A percentile compares a stretch with the other conserved stretches of the same genome.
Evolutionary conservation across 1,284 basidiomycete genomes (phyloP).

Genomic region (Coniophora puteana): DNA sequence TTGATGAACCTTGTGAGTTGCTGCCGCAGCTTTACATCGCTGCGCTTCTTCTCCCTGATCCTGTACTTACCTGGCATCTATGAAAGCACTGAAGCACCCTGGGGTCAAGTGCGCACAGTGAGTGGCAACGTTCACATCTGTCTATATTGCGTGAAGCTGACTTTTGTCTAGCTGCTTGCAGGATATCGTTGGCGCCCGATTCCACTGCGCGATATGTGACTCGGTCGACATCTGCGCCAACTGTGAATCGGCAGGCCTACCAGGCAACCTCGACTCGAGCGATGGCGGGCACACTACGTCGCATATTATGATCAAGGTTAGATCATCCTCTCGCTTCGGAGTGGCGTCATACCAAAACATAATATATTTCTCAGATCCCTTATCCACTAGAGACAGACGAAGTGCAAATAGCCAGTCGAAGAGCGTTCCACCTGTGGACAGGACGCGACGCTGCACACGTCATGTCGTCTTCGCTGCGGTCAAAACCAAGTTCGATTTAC

Average conservation of each 20-base stretch:
- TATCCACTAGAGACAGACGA: constrained; percentile 72
- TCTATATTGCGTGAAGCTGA: constrained; percentile 1
- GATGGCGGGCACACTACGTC: constrained; percentile 76
- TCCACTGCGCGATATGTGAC: constrained; percentile 87
- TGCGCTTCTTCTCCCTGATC: not conserved
- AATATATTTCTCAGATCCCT: constrained; percentile 60
- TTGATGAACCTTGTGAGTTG: constrained; percentile 61
- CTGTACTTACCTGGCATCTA: constrained; percentile 11
- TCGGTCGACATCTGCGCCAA: constrained; percentile 83
- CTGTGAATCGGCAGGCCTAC: constrained; percentile 82
- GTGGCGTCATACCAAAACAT: not conserved
- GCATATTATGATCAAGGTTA: constrained; percentile 90
- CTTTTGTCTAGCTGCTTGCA: constrained; percentile 68
- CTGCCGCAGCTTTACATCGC: not conserved
- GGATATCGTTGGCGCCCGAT: constrained; percentile 86
- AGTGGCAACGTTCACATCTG: constrained; percentile 27
- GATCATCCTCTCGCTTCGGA: constrained; percentile 7
- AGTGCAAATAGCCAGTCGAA: constrained; percentile 69
- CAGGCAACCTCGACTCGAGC: constrained; percentile 71
- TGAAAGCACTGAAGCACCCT: constrained; percentile 62
- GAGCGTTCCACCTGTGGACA: constrained; percentile 74
- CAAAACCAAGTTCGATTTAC: constrained; percentile 54
- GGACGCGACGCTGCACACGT: constrained; percentile 68
- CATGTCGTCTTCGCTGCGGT: constrained; percentile 31
- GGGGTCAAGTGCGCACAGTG: constrained; percentile 78